phyloP scores from a whole-genome alignment of 139 green algal species.

The Coelastrella sp. region DNA sequence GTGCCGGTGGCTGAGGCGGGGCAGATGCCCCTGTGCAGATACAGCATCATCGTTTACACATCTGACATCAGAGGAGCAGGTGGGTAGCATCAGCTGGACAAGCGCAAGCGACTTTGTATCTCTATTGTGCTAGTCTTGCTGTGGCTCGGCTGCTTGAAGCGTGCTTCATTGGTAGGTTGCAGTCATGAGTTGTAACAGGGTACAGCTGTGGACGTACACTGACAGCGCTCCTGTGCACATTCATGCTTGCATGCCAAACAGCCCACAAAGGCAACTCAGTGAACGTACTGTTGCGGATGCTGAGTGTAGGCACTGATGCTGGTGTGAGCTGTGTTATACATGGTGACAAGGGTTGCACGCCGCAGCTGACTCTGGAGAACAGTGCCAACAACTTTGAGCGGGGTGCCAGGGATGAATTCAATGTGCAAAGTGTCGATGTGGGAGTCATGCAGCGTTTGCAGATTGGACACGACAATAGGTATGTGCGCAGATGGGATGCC shows the following conservation, averaged over 20 bases:
- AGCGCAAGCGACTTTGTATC: too few relatives aligned
- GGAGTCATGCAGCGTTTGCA: constrained; percentile 60
- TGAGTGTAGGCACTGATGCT: constrained; percentile 59
- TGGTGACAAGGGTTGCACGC: constrained; percentile 64
- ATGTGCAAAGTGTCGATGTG: constrained; percentile 56
- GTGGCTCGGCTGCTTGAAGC: too few relatives aligned
- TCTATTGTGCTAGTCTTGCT: not conserved
- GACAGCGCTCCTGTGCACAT: too few relatives aligned
- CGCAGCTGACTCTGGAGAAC: constrained; percentile 44
- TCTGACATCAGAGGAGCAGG: constrained; percentile 65
- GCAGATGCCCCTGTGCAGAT: constrained; percentile 32
- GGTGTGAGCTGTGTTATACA: constrained; percentile 65
- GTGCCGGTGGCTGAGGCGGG: constrained; percentile 32
- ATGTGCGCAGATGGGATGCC: too few relatives aligned
- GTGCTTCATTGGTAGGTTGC: too few relatives aligned
- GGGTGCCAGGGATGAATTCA: constrained; percentile 63
- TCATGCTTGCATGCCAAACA: too few relatives aligned
- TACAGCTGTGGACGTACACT: too few relatives aligned
- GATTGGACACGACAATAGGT: constrained; percentile 62
- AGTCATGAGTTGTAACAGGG: too few relatives aligned
- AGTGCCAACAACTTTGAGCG: constrained; percentile 57
- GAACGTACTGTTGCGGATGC: too few relatives aligned
- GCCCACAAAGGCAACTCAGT: too few relatives aligned
- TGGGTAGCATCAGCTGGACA: not conserved
- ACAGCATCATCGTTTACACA: constrained; percentile 67